phyloP scores from a whole-genome alignment of 345 rosid genomes.

The Boechera retrofracta region DNA sequence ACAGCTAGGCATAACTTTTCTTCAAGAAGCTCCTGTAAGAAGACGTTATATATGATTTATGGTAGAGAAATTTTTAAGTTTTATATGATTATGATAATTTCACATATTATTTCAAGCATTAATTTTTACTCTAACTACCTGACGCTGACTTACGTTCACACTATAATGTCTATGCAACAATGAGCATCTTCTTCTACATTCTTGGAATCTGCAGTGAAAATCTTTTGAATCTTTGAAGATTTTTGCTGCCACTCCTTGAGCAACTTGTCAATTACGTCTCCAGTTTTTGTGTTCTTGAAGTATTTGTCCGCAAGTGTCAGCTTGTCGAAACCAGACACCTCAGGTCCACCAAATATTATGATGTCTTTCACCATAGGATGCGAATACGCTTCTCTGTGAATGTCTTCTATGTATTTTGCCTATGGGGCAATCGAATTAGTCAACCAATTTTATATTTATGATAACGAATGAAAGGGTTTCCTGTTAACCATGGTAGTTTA shows the following conservation, averaged over 20 bases:
- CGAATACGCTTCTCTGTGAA: constrained; percentile 66
- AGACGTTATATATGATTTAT: not conserved
- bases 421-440: constrained; percentile 23
- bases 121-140: constrained; percentile 33
- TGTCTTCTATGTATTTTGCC: constrained; percentile 59
- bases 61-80: not conserved
- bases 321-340: constrained; percentile 54
- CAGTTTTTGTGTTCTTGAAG: constrained; percentile 56
- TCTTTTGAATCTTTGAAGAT: not conserved
- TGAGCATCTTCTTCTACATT: constrained; percentile 46
- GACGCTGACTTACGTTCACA: constrained; percentile 40
- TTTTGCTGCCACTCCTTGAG: constrained; percentile 55
- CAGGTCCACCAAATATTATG: constrained; percentile 68
- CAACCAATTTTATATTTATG: not conserved
- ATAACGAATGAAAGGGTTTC: constrained; percentile 1
- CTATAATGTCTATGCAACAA: constrained; percentile 64
- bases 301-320: constrained; percentile 52
- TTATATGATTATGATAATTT: constrained; percentile 2
- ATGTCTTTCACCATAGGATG: constrained; percentile 77
- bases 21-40: not conserved
- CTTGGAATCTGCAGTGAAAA: constrained; percentile 19
- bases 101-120: constrained; percentile 1
- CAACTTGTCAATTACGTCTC: constrained; percentile 70
- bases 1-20: no score
- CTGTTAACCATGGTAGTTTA: constrained; percentile 11